phyloP scores from a whole-genome alignment of 2,329 filamentous ascomycete species.

The Fusarium illudens region DNA sequence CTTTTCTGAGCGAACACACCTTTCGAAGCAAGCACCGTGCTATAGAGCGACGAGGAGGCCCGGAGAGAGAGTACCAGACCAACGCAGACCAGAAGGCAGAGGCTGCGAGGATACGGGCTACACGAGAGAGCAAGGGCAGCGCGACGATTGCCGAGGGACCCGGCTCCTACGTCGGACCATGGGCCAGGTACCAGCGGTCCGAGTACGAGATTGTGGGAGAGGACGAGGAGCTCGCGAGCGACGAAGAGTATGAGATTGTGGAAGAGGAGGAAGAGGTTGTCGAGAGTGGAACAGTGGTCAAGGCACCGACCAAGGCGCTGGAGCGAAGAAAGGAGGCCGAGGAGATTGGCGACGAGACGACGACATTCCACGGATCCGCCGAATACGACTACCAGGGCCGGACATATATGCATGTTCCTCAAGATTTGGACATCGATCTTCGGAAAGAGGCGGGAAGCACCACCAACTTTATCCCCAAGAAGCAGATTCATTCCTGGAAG shows the following conservation, averaged over 20 bases:
- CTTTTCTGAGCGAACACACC: slow-evolving; percentile 86
- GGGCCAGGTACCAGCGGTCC: slow-evolving; percentile 82
- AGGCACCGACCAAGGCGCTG: slow-evolving; percentile 63
- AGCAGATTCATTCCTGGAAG: slow-evolving; percentile 90
- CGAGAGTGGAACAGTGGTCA: slow-evolving; percentile 68
- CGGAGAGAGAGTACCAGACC: slow-evolving; percentile 64
- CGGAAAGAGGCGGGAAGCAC: slow-evolving; percentile 79
- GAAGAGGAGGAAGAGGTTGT: slow-evolving; percentile 76
- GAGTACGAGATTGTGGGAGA: slow-evolving; percentile 78
- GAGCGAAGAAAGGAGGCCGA: slow-evolving; percentile 66
- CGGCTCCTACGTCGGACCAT: slow-evolving; percentile 90
- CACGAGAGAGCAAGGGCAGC: slow-evolving; percentile 85
- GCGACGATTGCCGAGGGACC: slow-evolving; percentile 85
- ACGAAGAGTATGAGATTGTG: slow-evolving; percentile 80
- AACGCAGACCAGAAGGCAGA: slow-evolving; percentile 72
- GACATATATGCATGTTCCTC: slow-evolving; percentile 97
- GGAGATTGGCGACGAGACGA: slow-evolving; percentile 76
- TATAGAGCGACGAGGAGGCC: slow-evolving; percentile 72
- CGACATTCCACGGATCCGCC: slow-evolving; percentile 83
- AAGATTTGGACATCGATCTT: slow-evolving; percentile 87
- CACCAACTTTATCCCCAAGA: slow-evolving; percentile 95
- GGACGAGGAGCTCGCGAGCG: slow-evolving; percentile 79
- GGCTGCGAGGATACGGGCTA: slow-evolving; percentile 72
- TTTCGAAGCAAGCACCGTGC: slow-evolving; percentile 90
- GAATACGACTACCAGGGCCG: slow-evolving; percentile 93